Evolutionary conservation across 1,139 yeast genomes (phyloP).

Genomic region (Geotrichum bryndzae): DNA sequence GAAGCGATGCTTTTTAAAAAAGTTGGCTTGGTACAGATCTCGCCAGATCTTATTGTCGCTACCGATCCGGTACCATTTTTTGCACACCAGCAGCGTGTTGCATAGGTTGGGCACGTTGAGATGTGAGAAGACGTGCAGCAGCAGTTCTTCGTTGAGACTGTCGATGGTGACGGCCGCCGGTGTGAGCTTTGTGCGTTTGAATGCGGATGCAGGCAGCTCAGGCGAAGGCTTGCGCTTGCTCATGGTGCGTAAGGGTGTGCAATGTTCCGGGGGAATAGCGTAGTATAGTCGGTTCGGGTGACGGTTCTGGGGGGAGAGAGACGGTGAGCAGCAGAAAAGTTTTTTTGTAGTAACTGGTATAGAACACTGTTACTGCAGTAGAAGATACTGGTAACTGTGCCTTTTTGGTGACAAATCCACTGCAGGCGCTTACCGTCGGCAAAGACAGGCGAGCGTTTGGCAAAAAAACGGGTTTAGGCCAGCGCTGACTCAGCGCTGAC

Average conservation of each 20-base stretch:
- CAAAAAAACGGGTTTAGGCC: background rate
- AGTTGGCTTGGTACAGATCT: slow-evolving; percentile 9
- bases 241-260: slow-evolving; percentile 2
- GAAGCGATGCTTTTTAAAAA: slow-evolving; percentile 8
- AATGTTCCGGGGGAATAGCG: background rate
- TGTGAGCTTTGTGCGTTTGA: background rate
- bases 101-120: slow-evolving; percentile 7
- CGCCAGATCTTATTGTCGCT: slow-evolving; percentile 19
- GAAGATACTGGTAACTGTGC: background rate
- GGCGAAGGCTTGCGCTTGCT: slow-evolving; percentile 14
- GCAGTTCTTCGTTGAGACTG: slow-evolving; percentile 13
- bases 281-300: background rate
- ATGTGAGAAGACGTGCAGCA: slow-evolving; percentile 11
- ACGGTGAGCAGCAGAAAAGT: background rate
- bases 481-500: background rate
- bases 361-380: background rate
- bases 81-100: slow-evolving; percentile 9
- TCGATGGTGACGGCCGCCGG: background rate
- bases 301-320: background rate
- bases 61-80: slow-evolving; percentile 15
- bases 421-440: background rate
- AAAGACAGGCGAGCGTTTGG: background rate
- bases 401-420: background rate
- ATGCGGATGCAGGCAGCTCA: background rate
- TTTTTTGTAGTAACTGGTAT: background rate